Evolutionary conservation across 768 basidiomycete species (phyloP).

Genomic region (Termitomyces titanicus): DNA sequence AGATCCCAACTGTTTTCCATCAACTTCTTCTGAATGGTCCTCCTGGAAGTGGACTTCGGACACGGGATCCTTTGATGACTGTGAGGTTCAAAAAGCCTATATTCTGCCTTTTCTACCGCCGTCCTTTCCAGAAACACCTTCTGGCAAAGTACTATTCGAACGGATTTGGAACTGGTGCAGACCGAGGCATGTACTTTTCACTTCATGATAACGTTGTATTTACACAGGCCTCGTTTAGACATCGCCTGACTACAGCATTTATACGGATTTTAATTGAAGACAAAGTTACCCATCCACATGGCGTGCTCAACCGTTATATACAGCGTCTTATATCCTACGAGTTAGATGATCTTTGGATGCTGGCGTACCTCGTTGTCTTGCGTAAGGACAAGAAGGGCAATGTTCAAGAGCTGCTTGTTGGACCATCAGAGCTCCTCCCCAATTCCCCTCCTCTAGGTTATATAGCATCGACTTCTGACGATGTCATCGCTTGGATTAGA

Average conservation of each 20-base stretch:
- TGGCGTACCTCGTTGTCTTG: neutral
- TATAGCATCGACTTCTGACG: neutral
- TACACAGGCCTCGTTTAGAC: neutral
- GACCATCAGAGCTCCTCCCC: neutral
- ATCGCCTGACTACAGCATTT: neutral
- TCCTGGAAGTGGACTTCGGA: conserved; percentile 1
- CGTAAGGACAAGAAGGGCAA: neutral
- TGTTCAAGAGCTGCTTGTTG: neutral
- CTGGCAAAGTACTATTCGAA: neutral
- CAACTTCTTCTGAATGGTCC: neutral
- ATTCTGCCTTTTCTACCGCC: neutral
- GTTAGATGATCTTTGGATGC: neutral
- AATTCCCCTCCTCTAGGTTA: conserved; percentile 2
- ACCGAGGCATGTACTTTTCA: too few relatives aligned
- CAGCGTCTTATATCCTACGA: too few relatives aligned
- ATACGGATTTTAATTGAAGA: neutral
- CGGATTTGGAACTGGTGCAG: neutral
- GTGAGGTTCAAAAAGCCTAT: neutral
- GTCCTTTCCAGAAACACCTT: neutral
- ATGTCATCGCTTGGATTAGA: neutral
- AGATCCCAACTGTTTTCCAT: neutral
- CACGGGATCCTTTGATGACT: neutral
- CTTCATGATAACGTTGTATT: neutral
- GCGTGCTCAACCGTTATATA: too few relatives aligned
- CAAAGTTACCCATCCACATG: too few relatives aligned